These are phyloP conservation scores for Orbilia oligospora DNA, from an alignment of 2,329 filamentous ascomycete genomes.

Conservation along the genomic window DNA sequence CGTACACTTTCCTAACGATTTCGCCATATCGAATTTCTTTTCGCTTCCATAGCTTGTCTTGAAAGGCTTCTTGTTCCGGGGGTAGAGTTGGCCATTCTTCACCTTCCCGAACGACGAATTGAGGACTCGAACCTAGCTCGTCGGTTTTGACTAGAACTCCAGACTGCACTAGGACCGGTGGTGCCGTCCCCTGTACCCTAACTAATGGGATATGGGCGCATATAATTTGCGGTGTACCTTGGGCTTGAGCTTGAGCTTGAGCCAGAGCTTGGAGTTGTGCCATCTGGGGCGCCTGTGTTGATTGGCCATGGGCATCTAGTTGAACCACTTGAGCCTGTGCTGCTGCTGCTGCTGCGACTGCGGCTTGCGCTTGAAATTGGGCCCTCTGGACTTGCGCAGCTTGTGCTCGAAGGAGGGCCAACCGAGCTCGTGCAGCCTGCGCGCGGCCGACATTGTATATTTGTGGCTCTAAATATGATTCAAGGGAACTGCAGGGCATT, in stretches of 20 bases:
- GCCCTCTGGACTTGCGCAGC: too few species aligned
- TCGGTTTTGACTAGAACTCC: too few species aligned
- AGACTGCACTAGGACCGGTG: too few species aligned
- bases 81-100: neutral
- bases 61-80: neutral
- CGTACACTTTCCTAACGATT: neutral
- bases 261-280: too few species aligned
- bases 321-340: neutral
- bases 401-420: too few species aligned
- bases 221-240: neutral
- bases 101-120: neutral
- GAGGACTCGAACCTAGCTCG: neutral
- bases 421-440: too few species aligned
- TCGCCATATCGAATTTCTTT: neutral
- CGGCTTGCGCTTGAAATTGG: neutral
- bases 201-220: too few species aligned
- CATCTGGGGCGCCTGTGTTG: too few species aligned
- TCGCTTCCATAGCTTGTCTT: neutral
- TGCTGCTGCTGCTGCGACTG: neutral
- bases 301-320: too few species aligned
- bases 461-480: neutral
- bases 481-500: constrained; percentile 10
- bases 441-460: too few species aligned
- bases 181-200: too few species aligned
- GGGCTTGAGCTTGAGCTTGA: neutral